Base-by-base conservation (phyloP, 352 stramenopile genomes). In the Globisporangium megalacanthum region DNA sequence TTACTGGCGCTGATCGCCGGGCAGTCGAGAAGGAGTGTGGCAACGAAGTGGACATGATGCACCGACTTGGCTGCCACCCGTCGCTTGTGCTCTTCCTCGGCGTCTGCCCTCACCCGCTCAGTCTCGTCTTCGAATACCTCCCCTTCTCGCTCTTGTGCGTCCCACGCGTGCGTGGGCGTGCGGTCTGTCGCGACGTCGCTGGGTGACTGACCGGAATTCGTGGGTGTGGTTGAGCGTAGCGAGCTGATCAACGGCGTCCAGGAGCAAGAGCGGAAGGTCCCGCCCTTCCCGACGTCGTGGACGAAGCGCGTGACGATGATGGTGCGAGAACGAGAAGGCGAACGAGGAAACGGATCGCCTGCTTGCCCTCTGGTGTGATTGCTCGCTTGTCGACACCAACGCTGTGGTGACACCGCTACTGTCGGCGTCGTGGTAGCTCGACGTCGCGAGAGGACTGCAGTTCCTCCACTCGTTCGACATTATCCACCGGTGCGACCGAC, bases 391-490 rank as follows among this genome's bases (percentile, higher is more conserved):
- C 8, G 33, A 8, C n/a, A 37, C 33, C 4, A 4, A 8, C 5
- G 33, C 33, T 37, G 33, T 37, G 46, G 3, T 47, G 19, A 14
- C 54, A 47, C 15, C 17, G 19, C 14, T 22, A 4, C 45, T 50
- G 19, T 4, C 9, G 13, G 20, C 13, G 13, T 42, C 10, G 4
- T 54, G 6, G 5, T 15, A 89, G 78, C 50, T 91, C 29, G 83
- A 91, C 66, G 54, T 87, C 36, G 79, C 83, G 46, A 72, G 77
- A 49, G 83, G 79, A 33, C 56, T 90, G 13, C 77, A 89, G 61
- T 93, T 89, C 53, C 61, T 90, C 15, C 83, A 91, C 44, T 91
- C 80, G 33, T 91, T 93, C 65, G 75, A 81, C 54, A 89, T 93
- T 54, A 82, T 91, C 49, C 81, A 91, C 60, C 71, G 79, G 80